phyloP scores from a whole-genome alignment of 768 basidiomycete genomes.

The Myochromella boudieri region DNA sequence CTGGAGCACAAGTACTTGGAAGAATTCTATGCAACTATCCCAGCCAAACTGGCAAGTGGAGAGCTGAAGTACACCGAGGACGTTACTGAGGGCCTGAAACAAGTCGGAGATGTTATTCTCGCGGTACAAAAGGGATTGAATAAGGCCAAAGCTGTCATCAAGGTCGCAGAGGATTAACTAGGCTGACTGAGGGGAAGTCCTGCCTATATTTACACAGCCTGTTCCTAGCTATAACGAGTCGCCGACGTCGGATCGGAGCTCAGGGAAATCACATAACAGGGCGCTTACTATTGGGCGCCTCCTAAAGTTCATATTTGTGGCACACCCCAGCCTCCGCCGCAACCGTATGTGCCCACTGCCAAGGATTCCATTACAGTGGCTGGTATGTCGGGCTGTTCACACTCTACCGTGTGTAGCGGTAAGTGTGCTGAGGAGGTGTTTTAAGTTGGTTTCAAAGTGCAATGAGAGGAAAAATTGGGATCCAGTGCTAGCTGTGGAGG shows the following conservation, averaged over 20 bases:
- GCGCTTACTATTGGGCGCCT: too few species aligned
- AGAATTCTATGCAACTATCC: constrained; percentile 42
- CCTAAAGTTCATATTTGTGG: too few species aligned
- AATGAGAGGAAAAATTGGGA: too few species aligned
- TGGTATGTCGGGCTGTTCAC: too few species aligned
- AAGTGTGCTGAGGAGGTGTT: too few species aligned
- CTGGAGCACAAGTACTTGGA: constrained; percentile 34
- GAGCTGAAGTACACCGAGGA: constrained; percentile 50
- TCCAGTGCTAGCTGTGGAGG: too few species aligned
- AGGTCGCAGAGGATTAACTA: constrained; percentile 29
- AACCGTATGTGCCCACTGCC: too few species aligned
- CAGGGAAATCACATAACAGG: not conserved
- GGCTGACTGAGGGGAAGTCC: not conserved
- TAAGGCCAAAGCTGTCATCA: constrained; percentile 33
- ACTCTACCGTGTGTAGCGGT: too few species aligned
- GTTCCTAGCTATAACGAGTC: not conserved
- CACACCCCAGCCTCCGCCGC: not conserved
- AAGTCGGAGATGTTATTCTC: constrained; percentile 33
- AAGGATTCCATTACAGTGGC: too few species aligned
- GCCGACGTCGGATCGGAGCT: not conserved
- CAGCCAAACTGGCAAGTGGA: constrained; percentile 40
- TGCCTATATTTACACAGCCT: not conserved
- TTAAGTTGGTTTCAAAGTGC: too few species aligned
- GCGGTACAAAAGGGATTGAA: constrained; percentile 34
- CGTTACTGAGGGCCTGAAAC: constrained; percentile 41